These are phyloP conservation scores for Hericium coralloides DNA, from an alignment of 768 basidiomycete species.

Conservation along the genomic window DNA sequence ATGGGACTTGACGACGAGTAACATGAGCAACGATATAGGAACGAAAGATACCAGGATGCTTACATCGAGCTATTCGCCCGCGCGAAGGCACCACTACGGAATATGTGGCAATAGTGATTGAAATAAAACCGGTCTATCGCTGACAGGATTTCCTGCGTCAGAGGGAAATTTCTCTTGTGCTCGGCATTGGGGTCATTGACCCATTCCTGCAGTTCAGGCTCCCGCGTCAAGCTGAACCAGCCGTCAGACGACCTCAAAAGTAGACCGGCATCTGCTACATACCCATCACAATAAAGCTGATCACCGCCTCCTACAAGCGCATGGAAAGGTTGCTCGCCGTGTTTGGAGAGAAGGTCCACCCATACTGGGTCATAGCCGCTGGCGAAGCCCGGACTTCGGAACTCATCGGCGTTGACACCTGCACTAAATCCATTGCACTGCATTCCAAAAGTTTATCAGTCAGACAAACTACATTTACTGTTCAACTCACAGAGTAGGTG, in stretches of 20 bases:
- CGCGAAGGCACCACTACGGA: constrained; percentile 85
- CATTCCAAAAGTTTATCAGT: not conserved
- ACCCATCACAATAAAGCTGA: constrained; percentile 84
- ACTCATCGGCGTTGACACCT: constrained; percentile 85
- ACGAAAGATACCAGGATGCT: constrained; percentile 21
- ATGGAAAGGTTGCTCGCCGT: constrained; percentile 76
- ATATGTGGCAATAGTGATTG: constrained; percentile 82
- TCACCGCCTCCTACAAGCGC: constrained; percentile 91
- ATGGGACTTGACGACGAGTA: constrained; percentile 48
- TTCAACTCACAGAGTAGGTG: constrained; percentile 59
- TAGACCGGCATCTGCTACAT: constrained; percentile 15
- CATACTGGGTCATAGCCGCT: constrained; percentile 88
- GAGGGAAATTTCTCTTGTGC: constrained; percentile 44
- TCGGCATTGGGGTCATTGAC: constrained; percentile 48
- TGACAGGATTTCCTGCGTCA: constrained; percentile 62
- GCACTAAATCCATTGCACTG: constrained; percentile 86
- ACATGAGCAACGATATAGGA: not conserved
- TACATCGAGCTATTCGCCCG: constrained; percentile 87
- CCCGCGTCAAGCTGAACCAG: constrained; percentile 56
- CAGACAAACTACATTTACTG: not conserved
- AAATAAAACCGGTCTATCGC: constrained; percentile 87
- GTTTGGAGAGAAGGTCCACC: constrained; percentile 84
- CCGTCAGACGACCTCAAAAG: not conserved
- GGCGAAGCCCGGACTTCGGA: constrained; percentile 71
- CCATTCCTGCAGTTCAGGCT: constrained; percentile 89